Percentiles rank a stretch among this genome's conserved stretches.
Conservation (phyloP, 1,284 basidiomycete genomes). For the Trametes polyzona region DNA sequence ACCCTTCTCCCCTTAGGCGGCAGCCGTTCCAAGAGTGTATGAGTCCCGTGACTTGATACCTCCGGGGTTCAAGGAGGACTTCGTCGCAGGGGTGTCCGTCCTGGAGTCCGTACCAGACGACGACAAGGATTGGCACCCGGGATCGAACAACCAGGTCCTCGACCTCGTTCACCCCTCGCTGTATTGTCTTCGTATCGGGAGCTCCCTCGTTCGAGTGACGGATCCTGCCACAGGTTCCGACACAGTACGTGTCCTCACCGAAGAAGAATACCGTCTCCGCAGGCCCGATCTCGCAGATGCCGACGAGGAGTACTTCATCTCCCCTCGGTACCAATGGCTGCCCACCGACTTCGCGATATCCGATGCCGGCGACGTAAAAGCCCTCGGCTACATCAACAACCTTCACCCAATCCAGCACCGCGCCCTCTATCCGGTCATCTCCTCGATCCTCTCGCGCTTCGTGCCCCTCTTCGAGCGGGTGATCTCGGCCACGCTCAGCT, state of each 20-base stretch:
- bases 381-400: constrained; percentile 15
- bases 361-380: not conserved
- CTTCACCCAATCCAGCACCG: constrained; percentile 19
- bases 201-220: constrained; percentile 10
- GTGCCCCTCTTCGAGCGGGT: constrained; percentile 43
- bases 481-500: constrained; percentile 19
- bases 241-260: not conserved
- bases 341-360: constrained; percentile 23
- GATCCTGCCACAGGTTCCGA: not conserved
- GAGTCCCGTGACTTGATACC: constrained; percentile 36
- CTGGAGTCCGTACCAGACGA: constrained; percentile 15
- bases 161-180: constrained; percentile 21
- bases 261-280: not conserved
- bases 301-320: not conserved
- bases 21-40: constrained; percentile 43
- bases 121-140: constrained; percentile 30
- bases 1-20: not conserved
- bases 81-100: not conserved
- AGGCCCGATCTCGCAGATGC: not conserved
- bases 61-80: not conserved
- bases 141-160: constrained; percentile 27
- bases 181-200: constrained; percentile 8
- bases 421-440: constrained; percentile 37
- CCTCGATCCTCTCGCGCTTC: constrained; percentile 34
- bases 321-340: constrained; percentile 18